Evolutionary conservation across 306 rosid genomes (phyloP).

Genomic region (Lagenaria siceraria): DNA sequence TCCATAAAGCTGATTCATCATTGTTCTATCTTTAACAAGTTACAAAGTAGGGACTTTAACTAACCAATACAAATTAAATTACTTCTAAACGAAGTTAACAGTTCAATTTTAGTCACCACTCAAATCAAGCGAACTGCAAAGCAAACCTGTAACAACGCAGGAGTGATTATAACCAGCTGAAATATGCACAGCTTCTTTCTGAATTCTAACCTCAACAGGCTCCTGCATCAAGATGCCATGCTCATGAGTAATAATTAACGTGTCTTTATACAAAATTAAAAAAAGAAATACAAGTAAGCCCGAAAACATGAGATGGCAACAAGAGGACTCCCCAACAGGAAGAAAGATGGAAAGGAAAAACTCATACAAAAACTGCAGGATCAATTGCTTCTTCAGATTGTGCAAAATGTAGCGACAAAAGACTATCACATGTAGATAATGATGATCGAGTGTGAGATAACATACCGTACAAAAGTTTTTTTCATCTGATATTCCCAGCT

Average conservation of each 20-base stretch:
- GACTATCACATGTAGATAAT: background rate
- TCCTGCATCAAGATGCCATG: constrained; percentile 32
- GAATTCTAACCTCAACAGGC: constrained; percentile 55
- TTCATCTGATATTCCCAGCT: constrained; percentile 57
- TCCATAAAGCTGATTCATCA: background rate
- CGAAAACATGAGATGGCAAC: background rate
- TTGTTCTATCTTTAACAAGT: background rate
- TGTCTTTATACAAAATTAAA: background rate
- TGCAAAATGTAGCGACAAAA: background rate
- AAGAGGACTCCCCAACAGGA: background rate
- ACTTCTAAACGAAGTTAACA: background rate
- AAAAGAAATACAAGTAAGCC: background rate
- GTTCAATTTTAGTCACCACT: background rate
- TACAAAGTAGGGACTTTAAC: background rate
- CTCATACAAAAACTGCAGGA: background rate
- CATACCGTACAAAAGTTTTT: constrained; percentile 39
- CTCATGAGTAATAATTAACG: constrained; percentile 6
- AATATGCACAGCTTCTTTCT: constrained; percentile 51
- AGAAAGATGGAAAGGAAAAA: background rate
- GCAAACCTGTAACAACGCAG: constrained; percentile 72
- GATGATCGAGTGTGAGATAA: constrained; percentile 3
- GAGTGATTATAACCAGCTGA: constrained; percentile 89
- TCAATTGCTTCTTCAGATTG: background rate
- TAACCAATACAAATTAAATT: background rate
- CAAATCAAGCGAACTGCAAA: background rate